Evolutionary conservation across 352 stramenopile species (phyloP).

Genomic region (Phytophthora citricola): DNA sequence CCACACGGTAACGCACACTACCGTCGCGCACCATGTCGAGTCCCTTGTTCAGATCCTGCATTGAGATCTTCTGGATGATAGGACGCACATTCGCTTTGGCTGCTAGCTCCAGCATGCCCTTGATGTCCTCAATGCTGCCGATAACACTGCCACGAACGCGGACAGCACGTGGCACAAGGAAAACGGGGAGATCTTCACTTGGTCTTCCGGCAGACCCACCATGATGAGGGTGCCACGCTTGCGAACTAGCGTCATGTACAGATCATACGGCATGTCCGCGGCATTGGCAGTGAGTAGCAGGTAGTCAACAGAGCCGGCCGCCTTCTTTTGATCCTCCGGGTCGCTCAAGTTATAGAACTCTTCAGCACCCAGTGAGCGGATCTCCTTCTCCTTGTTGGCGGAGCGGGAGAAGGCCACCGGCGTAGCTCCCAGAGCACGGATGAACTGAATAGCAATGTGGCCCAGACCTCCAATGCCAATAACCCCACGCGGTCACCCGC

Average conservation of each 20-base stretch:
- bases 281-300: constrained; percentile 77
- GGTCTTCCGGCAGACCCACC: constrained; percentile 61
- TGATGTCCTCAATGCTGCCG: no score
- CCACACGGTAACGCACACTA: constrained; percentile 20
- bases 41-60: constrained; percentile 34
- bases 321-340: constrained; percentile 23
- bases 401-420: no score
- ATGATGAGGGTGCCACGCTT: constrained; percentile 46
- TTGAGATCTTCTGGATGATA: constrained; percentile 52
- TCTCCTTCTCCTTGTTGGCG: no score
- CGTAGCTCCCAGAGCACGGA: no score
- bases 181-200: constrained; percentile 30
- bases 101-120: constrained; percentile 78
- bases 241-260: constrained; percentile 61
- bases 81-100: constrained; percentile 60
- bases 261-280: constrained; percentile 49
- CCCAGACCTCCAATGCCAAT: no score
- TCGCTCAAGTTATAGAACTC: constrained; percentile 35
- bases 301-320: constrained; percentile 50
- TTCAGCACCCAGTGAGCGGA: no score
- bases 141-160: no score
- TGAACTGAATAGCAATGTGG: no score
- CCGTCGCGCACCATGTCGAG: constrained; percentile 15
- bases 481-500: no score
- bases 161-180: no score